Conservation (phyloP, 306 rosid genomes). For the Sesbania bispinosa region DNA sequence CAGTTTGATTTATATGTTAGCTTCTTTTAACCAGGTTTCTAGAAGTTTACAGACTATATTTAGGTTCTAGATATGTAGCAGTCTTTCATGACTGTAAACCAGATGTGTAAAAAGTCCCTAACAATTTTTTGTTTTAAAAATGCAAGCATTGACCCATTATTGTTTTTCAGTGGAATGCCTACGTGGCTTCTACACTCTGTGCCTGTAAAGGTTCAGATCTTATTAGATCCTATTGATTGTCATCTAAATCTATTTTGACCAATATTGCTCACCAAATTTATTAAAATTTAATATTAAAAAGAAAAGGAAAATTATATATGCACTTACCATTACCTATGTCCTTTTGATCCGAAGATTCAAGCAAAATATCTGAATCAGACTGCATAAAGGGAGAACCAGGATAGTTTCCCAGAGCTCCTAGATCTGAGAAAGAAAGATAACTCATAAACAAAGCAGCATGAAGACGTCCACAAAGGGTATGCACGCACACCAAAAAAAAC, state of each 20-base stretch:
- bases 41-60: background rate
- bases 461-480: background rate
- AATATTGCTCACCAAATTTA: background rate
- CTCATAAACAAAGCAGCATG: background rate
- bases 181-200: too few relatives aligned
- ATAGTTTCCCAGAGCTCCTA: slow-evolving; percentile 77
- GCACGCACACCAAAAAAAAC: too few relatives aligned
- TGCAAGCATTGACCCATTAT: too few relatives aligned
- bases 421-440: slow-evolving; percentile 51
- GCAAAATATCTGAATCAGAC: slow-evolving; percentile 74
- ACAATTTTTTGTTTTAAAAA: too few relatives aligned
- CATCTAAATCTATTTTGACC: background rate
- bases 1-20: background rate
- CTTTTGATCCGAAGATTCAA: slow-evolving; percentile 76
- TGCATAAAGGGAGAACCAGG: slow-evolving; percentile 83
- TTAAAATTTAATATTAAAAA: background rate
- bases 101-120: too few relatives aligned
- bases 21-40: background rate
- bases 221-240: too few relatives aligned
- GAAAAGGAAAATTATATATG: background rate
- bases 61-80: too few relatives aligned
- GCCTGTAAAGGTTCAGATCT: too few relatives aligned
- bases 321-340: slow-evolving; percentile 59
- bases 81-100: too few relatives aligned
- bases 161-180: too few relatives aligned